phyloP scores from a whole-genome alignment of 345 rosid genomes.

The Eucalyptus dawsonii region DNA sequence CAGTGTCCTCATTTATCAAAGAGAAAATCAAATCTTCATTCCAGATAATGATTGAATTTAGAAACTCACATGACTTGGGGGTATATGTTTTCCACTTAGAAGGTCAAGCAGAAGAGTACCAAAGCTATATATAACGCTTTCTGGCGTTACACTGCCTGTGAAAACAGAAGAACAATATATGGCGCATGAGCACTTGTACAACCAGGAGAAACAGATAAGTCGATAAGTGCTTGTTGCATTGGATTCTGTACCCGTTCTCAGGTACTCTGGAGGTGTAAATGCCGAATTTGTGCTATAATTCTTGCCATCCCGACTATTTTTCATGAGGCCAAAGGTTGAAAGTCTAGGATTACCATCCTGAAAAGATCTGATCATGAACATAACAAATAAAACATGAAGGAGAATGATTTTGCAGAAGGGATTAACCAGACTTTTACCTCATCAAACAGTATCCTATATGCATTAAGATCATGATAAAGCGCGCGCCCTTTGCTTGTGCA shows the following conservation, averaged over 20 bases:
- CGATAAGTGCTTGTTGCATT: not conserved
- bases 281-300: constrained; percentile 93
- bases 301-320: constrained; percentile 91
- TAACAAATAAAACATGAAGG: not conserved
- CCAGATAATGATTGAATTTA: not conserved
- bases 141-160: constrained; percentile 83
- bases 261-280: constrained; percentile 94
- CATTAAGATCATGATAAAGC: constrained; percentile 90
- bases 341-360: constrained; percentile 93
- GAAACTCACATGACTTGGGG: constrained; percentile 82
- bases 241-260: constrained; percentile 62
- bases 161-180: not conserved
- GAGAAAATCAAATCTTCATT: not conserved
- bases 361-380: not conserved
- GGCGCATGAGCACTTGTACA: not conserved
- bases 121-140: constrained; percentile 94
- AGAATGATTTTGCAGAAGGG: not conserved
- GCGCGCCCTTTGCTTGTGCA: constrained; percentile 85
- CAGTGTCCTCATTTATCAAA: not conserved
- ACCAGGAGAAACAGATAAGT: not conserved
- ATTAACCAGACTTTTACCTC: constrained; percentile 28
- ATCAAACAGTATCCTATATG: constrained; percentile 85
- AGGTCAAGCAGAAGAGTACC: constrained; percentile 94
- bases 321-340: constrained; percentile 92
- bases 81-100: constrained; percentile 95